phyloP scores from a whole-genome alignment of 1,284 basidiomycete genomes.

The Sporisorium scitamineum region DNA sequence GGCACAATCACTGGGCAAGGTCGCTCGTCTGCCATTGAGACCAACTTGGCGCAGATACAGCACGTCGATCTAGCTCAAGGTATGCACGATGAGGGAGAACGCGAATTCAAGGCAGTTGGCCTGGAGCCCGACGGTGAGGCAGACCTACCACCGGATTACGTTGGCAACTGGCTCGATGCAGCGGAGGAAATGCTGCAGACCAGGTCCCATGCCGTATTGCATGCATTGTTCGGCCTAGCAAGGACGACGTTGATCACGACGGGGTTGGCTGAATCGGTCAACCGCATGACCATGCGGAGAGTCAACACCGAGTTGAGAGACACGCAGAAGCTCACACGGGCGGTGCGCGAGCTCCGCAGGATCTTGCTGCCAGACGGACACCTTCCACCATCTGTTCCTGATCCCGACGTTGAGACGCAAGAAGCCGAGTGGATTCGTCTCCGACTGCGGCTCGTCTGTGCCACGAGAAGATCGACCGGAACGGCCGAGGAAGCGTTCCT shows the following conservation, averaged over 20 bases:
- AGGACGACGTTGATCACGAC: constrained; percentile 18
- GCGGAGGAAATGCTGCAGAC: constrained; percentile 30
- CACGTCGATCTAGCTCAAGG: neutral
- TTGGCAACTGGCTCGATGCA: constrained; percentile 32
- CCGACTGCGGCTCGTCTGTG: constrained; percentile 24
- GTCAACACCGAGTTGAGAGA: constrained; percentile 26
- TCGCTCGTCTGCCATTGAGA: constrained; percentile 11
- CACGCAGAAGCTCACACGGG: constrained; percentile 19
- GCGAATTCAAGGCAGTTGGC: neutral
- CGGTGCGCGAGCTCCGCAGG: constrained; percentile 24
- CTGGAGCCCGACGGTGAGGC: neutral
- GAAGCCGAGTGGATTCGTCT: constrained; percentile 43
- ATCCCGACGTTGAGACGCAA: constrained; percentile 35
- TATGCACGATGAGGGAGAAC: neutral
- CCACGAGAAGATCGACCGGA: neutral
- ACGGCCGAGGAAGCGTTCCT: neutral
- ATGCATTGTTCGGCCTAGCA: constrained; percentile 17
- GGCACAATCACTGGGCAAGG: constrained; percentile 16
- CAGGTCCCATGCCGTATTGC: constrained; percentile 17
- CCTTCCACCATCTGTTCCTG: constrained; percentile 37
- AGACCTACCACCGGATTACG: constrained; percentile 22
- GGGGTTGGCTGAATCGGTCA: constrained; percentile 22
- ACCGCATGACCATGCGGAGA: constrained; percentile 17
- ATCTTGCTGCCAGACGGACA: constrained; percentile 44
- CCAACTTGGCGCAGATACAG: constrained; percentile 4